These are phyloP conservation scores for Pseudopithomyces chartarum DNA, from an alignment of 2,329 filamentous ascomycete species.

Conservation along the genomic window DNA sequence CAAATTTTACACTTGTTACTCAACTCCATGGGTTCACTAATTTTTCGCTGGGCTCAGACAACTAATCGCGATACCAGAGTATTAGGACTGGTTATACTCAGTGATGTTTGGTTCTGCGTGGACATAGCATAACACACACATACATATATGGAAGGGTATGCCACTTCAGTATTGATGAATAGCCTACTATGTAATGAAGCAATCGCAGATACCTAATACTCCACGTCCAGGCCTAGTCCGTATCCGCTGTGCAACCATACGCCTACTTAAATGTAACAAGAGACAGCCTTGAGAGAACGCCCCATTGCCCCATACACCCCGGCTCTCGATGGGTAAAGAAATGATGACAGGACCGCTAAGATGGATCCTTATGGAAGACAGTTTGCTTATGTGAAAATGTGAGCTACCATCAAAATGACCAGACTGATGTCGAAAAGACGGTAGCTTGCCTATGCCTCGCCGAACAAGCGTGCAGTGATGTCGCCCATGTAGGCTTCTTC, in stretches of 20 bases:
- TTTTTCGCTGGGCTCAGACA: too few species aligned
- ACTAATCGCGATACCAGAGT: too few species aligned
- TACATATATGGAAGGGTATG: neutral
- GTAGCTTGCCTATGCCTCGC: constrained; percentile 63
- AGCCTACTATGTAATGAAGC: neutral
- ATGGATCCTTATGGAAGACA: neutral
- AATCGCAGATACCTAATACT: neutral
- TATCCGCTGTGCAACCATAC: neutral
- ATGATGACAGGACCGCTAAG: neutral
- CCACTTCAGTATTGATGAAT: neutral
- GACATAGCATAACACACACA: neutral
- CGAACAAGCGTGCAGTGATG: constrained; percentile 82
- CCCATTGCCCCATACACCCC: neutral
- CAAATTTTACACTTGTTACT: too few species aligned
- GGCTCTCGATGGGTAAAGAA: neutral
- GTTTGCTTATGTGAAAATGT: neutral
- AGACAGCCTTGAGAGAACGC: constrained; percentile 5
- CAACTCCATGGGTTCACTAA: too few species aligned
- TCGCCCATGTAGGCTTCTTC: constrained; percentile 91
- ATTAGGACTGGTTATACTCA: too few species aligned
- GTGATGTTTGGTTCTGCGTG: too few species aligned
- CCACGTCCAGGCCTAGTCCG: neutral
- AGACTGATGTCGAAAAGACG: neutral
- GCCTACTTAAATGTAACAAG: constrained; percentile 10
- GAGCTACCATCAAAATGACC: neutral